phyloP scores from a whole-genome alignment of 2,329 filamentous ascomycete species.

The Apiospora kogelbergensis region DNA sequence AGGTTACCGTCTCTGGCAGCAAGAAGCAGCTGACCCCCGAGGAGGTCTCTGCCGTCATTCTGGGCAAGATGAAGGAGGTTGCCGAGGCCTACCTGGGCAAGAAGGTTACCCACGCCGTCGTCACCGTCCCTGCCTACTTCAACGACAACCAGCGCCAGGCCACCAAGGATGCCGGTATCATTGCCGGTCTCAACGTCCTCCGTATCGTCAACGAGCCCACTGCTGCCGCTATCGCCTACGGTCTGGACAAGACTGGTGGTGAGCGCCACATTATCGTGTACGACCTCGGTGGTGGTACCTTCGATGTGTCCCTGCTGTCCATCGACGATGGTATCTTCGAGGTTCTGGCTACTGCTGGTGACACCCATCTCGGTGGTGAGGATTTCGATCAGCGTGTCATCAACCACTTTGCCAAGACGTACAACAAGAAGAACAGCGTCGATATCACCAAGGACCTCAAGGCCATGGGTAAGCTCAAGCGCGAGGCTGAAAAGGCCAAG shows the following conservation, averaged over 20 bases:
- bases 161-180: constrained; percentile 90
- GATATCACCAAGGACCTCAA: constrained; percentile 93
- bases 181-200: constrained; percentile 91
- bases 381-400: constrained; percentile 99
- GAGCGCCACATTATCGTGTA: constrained; percentile 91
- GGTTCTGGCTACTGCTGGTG: constrained; percentile 91
- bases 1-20: constrained; percentile 66
- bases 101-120: constrained; percentile 84
- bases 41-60: constrained; percentile 78
- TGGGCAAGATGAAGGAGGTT: constrained; percentile 83
- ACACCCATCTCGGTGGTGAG: constrained; percentile 96
- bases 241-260: constrained; percentile 80
- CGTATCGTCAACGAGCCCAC: constrained; percentile 97
- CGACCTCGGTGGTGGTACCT: constrained; percentile 92
- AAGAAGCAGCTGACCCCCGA: constrained; percentile 77
- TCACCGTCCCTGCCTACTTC: constrained; percentile 97
- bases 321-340: constrained; percentile 93
- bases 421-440: constrained; percentile 97
- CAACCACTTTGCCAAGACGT: constrained; percentile 92
- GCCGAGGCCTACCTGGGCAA: constrained; percentile 78
- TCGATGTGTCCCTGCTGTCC: constrained; percentile 90
- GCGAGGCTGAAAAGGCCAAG: constrained; percentile 99
- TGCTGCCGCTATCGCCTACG: constrained; percentile 92
- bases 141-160: constrained; percentile 97
- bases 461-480: constrained; percentile 99